A percentile compares a stretch with the other conserved stretches of the same genome.
These are phyloP conservation scores for Hortiboletus flavorubellus DNA, from an alignment of 768 basidiomycete species.

Conservation along the genomic window DNA sequence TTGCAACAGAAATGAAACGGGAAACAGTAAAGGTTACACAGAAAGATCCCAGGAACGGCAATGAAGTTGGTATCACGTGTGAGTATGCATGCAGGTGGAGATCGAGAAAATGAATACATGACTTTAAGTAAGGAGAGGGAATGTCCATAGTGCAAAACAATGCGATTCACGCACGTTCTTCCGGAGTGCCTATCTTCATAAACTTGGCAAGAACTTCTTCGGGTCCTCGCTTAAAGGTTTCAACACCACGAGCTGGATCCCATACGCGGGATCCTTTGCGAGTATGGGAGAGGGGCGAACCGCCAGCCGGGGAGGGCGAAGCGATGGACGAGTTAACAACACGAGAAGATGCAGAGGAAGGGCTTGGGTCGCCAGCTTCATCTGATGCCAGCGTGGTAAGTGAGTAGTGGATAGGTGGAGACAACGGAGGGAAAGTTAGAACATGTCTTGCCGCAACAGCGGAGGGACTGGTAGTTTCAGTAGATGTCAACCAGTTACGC, in stretches of 20 bases:
- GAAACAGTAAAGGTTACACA: background rate
- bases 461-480: constrained; percentile 1
- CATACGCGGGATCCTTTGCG: constrained; percentile 64
- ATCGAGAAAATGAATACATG: background rate
- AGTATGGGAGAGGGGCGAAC: constrained; percentile 28
- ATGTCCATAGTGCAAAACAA: background rate
- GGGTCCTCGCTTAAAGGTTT: constrained; percentile 81
- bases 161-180: constrained; percentile 37
- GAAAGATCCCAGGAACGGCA: background rate
- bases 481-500: constrained; percentile 19
- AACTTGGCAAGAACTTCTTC: constrained; percentile 86
- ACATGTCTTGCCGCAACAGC: background rate
- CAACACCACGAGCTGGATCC: constrained; percentile 84
- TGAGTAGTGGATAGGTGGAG: constrained; percentile 14
- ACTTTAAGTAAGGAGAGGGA: background rate
- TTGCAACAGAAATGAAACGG: background rate
- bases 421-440: constrained; percentile 1
- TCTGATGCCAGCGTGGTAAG: constrained; percentile 2
- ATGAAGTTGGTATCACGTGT: constrained; percentile 1
- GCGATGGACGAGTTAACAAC: constrained; percentile 57
- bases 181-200: constrained; percentile 74
- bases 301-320: constrained; percentile 49
- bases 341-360: constrained; percentile 9
- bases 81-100: background rate
- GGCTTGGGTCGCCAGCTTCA: constrained; percentile 6